phyloP scores from a whole-genome alignment of 2,329 filamentous ascomycete species.

The Hypoxylon sp. region DNA sequence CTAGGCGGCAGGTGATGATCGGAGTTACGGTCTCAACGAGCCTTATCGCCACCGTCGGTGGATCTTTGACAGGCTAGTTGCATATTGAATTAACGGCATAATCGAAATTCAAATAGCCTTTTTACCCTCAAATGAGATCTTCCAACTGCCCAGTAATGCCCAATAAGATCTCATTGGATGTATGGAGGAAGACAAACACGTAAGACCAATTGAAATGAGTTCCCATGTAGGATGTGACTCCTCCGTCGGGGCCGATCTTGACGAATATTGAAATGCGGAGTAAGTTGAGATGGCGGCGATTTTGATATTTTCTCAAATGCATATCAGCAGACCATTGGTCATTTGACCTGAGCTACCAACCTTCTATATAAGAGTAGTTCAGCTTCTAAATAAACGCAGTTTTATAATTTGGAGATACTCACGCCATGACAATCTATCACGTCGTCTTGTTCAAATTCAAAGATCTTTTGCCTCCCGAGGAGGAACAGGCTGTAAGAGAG shows the following conservation, averaged over 20 bases:
- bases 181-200: neutral
- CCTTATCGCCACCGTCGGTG: neutral
- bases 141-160: neutral
- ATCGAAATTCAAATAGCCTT: neutral
- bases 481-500: constrained; percentile 52
- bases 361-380: constrained; percentile 4
- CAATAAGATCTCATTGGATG: neutral
- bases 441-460: constrained; percentile 53
- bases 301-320: neutral
- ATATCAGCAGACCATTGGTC: constrained; percentile 11
- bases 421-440: constrained; percentile 52
- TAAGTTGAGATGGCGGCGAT: neutral
- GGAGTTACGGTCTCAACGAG: neutral
- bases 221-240: neutral
- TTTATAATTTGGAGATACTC: neutral
- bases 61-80: neutral
- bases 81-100: neutral
- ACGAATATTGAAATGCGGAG: constrained; percentile 8
- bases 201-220: constrained; percentile 2
- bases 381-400: neutral
- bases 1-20: neutral
- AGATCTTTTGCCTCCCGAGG: constrained; percentile 47
- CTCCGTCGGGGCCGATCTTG: neutral
- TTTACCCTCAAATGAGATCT: neutral
- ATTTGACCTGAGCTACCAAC: constrained; percentile 1